Conservation (phyloP, 352 stramenopile genomes). For the Poterioochromonas sp. region DNA sequence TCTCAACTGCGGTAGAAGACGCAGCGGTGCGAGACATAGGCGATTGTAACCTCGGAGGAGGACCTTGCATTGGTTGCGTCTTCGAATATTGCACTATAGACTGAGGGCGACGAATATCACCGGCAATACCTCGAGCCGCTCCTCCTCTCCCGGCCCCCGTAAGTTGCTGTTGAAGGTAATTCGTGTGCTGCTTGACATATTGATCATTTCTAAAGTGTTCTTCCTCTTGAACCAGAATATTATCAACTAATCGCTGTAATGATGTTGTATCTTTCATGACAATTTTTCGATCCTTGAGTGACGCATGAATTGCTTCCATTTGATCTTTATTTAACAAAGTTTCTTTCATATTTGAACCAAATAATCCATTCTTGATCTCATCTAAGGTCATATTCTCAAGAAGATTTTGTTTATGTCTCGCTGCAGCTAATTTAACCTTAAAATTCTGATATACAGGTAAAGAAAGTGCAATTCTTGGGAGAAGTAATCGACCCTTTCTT, state of each 20-base stretch:
- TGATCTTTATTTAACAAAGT: slow-evolving; percentile 2
- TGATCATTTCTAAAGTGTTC: too few relatives aligned
- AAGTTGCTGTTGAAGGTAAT: too few relatives aligned
- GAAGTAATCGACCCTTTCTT: slow-evolving; percentile 5
- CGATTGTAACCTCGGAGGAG: too few relatives aligned
- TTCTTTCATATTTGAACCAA: slow-evolving; percentile 25
- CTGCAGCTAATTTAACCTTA: slow-evolving; percentile 8
- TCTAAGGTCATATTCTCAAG: slow-evolving; percentile 26
- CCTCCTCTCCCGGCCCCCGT: too few relatives aligned
- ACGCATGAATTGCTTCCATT: slow-evolving; percentile 30
- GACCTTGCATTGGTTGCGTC: too few relatives aligned
- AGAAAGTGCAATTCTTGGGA: neutral
- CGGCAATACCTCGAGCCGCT: too few relatives aligned
- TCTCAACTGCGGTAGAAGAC: too few relatives aligned
- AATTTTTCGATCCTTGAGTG: neutral
- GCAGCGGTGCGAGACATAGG: too few relatives aligned
- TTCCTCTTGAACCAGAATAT: neutral
- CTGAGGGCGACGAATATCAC: too few relatives aligned
- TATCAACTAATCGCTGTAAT: neutral
- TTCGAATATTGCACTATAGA: too few relatives aligned
- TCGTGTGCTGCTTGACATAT: too few relatives aligned
- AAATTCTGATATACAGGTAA: neutral
- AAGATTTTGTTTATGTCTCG: slow-evolving; percentile 24
- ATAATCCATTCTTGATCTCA: slow-evolving; percentile 26
- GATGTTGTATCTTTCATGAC: neutral